Evolutionary conservation across 495 filamentous ascomycete genomes (phyloP), one percentile per base, ranked within the genome.

Genomic region (Penicillium coffeae): DNA sequence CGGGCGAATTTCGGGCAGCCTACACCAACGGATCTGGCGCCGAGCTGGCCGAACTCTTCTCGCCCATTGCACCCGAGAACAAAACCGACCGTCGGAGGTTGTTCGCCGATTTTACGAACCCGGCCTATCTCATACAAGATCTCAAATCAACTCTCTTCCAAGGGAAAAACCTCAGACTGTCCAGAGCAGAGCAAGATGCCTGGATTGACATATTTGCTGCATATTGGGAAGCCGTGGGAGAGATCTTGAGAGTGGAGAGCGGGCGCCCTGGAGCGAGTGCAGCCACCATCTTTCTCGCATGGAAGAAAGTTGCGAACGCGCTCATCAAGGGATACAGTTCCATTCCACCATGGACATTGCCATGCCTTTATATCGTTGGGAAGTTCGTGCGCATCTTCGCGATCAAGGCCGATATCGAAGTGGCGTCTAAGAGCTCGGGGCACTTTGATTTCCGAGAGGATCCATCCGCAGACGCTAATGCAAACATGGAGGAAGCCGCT

Each of bases 361-460:
- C 91, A 13, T 91, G 88, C 62, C 73, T 98, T 46, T 96, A 96
- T 54, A 78, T 83, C 9, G 81, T 83, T 6, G 89, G 87, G 30
- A 92, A 87, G 63, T 86, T 94, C 59, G 66, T 98, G 48, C 78
- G 94, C 30, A 66, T 82, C 10, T 95, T 95, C 64, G 93, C 93
- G 25, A 89, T 94, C 64, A 86, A 85, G 58, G 90, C 94, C 27
- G 93, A 97, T 59, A 55, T 62, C 3, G 78, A 76, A 42, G 73
- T 63, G 9, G 64, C 65, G 32, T 74, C 68, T 32, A 60, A 74
- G 18, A 71, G 72, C 32, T 60, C 69, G 8, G 51, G 56, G 15
- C 50, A 41, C 2, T 70, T 70, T 46, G 69, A 59, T 1, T 79
- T 90, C 36, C 81, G 86, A 59, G 89, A 95, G 55, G 89, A 95